A percentile compares a stretch with the other conserved stretches of the same genome.
Conservation (phyloP, 345 rosid species). For the Raphanus sativus region DNA sequence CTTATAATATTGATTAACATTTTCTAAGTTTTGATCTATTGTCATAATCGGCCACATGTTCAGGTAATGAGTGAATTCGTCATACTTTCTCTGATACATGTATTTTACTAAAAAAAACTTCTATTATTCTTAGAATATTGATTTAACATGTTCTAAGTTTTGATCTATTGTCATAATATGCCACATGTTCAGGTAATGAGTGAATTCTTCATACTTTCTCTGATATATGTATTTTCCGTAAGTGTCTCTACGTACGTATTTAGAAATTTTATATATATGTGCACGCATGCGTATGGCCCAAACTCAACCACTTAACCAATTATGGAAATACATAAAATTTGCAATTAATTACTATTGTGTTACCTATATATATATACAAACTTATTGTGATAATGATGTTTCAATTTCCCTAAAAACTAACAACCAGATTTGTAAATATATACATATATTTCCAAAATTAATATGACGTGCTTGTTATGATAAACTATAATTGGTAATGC, state of each 20-base stretch:
- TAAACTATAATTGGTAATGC: neutral
- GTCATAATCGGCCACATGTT: slow-evolving; percentile 4
- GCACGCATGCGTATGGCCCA: slow-evolving; percentile 22
- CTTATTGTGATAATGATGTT: neutral
- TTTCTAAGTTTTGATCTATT: neutral
- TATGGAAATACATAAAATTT: slow-evolving; percentile 9
- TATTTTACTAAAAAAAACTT: neutral
- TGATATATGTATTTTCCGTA: neutral
- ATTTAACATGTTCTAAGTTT: neutral
- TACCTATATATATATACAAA: neutral
- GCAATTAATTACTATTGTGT: neutral
- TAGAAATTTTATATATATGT: neutral
- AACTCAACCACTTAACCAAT: slow-evolving; percentile 5
- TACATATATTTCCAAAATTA: neutral
- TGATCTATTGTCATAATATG: neutral
- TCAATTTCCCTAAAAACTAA: neutral
- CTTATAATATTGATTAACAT: neutral
- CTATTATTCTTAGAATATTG: neutral
- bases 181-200: slow-evolving; percentile 14
- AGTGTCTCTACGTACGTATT: slow-evolving; percentile 4
- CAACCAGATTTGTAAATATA: neutral
- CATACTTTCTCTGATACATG: slow-evolving; percentile 5
- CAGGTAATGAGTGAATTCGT: slow-evolving; percentile 14
- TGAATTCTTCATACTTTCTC: slow-evolving; percentile 17
- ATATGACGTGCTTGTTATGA: neutral